These are phyloP conservation scores for Allomyces javanicus DNA, from an alignment of 192 early-diverging fungal genomes.

Conservation along the genomic window DNA sequence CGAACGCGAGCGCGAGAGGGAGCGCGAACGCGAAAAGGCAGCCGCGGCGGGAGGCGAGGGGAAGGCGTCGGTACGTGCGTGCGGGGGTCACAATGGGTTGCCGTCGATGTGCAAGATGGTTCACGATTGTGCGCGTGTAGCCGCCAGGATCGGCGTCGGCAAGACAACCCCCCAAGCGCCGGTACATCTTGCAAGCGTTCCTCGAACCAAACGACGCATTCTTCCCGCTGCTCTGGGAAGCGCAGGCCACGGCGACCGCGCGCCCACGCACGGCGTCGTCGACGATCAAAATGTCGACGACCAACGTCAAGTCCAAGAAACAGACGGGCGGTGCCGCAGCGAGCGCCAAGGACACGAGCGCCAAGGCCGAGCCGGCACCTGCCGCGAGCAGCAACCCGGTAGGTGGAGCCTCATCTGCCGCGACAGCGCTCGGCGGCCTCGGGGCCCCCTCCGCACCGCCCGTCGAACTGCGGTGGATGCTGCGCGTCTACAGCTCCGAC, in stretches of 20 bases:
- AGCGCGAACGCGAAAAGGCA: no score
- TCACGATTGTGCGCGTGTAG: not conserved
- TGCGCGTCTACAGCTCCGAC: conserved; percentile 28
- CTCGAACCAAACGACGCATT: not conserved
- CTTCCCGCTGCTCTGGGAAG: conserved; percentile 1
- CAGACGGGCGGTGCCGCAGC: conserved; percentile 5
- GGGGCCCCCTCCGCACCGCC: not conserved
- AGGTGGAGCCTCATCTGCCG: not conserved
- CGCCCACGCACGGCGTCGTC: not conserved
- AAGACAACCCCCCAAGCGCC: conserved; percentile 4
- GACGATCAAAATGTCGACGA: conserved; percentile 5
- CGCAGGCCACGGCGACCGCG: conserved; percentile 3
- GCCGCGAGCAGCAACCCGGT: not conserved
- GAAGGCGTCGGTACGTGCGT: no score
- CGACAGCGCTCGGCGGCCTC: not conserved
- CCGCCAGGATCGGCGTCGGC: not conserved
- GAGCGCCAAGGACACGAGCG: conserved; percentile 1
- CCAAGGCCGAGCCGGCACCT: conserved; percentile 4
- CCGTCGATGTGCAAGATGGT: no score
- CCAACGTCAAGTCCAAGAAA: conserved; percentile 21
- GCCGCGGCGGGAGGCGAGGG: no score
- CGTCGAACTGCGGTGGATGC: conserved; percentile 22
- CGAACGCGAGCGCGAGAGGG: no score
- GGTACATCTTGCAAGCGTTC: conserved; percentile 10
- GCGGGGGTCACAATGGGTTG: no score